Percentiles rank a stretch among this genome's conserved stretches.
These are phyloP conservation scores for Bipolaris zeicola DNA, from an alignment of 2,329 filamentous ascomycete species.

Conservation along the genomic window DNA sequence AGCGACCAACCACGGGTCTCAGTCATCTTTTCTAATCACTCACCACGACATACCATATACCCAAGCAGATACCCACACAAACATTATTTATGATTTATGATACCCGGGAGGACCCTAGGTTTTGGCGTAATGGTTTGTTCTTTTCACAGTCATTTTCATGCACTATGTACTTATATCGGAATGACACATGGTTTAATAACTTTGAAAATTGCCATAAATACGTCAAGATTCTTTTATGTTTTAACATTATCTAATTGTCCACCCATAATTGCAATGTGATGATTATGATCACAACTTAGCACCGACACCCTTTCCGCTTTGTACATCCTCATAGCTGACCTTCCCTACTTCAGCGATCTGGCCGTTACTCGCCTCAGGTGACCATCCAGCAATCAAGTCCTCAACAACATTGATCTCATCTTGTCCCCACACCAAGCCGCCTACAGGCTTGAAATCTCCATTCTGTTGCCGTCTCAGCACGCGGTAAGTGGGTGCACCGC, in stretches of 20 bases:
- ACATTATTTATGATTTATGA: neutral
- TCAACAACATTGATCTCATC: conserved; percentile 43
- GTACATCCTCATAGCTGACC: conserved; percentile 1
- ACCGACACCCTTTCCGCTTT: neutral
- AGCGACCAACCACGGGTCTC: neutral
- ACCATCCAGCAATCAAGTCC: conserved; percentile 44
- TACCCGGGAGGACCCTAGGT: neutral
- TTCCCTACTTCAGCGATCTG: conserved; percentile 16
- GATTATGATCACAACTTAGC: conserved; percentile 7
- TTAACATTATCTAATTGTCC: neutral
- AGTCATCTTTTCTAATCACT: neutral
- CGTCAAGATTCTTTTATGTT: neutral
- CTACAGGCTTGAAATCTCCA: conserved; percentile 22
- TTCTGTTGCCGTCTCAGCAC: conserved; percentile 22
- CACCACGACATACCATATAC: neutral
- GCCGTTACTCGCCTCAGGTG: conserved; percentile 9
- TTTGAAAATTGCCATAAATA: neutral
- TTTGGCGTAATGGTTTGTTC: neutral
- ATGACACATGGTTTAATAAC: neutral
- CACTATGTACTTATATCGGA: neutral
- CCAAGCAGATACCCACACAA: neutral
- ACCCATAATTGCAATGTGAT: neutral
- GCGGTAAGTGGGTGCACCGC: conserved; percentile 44
- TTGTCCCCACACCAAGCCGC: conserved; percentile 43
- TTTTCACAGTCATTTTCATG: neutral